Evolutionary conservation across 169 alveolate genomes (phyloP), one percentile per base, ranked within the genome.

Genomic region (Eimeria zaria): DNA sequence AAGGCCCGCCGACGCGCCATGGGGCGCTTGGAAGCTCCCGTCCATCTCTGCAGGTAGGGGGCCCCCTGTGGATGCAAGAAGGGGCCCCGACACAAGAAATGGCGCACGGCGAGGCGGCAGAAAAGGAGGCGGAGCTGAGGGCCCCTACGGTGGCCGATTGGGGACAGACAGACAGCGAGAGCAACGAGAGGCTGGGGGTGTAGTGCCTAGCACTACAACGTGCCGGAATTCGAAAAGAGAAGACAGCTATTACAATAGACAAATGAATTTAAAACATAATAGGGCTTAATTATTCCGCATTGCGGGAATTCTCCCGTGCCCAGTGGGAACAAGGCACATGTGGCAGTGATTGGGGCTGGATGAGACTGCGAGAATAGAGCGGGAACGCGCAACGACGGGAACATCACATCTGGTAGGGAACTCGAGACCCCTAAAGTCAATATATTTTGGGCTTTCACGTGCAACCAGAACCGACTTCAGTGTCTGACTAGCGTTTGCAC

Each of bases 21-120:
- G 93, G 64, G 81, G 93, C 39, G 81, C 62, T 41, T 87, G 93
- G 80, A 87, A 60, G 44, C 67, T 64, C 83, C 80, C 93, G 80
- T 87, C 93, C 93, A 87, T 87, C 58, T 87, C 80, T 60, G 44
- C 93, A 30, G 55, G 67, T 2, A 87, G 58, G 62, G 80, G 81
- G 62, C 81, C 93, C 92, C 93, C 93, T 87, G 27, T 41, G 78
- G 62, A 24, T 27, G 24, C 30, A 87, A 53, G 30, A 48, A 64
- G 78, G 93, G 78, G 93, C 93, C 93, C 93, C 93, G 44, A 7
- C 39, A 46, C 36, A 9, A 22, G 58, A 58, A 71, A 44, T 48
- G 67, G 48, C 60, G 41, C 44, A 39, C 41, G 93, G n/a, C 30
- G 9, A 12, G 62, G 62, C 39, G 78, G 39, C 51, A 41, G 67